Evolutionary conservation across 2,329 filamentous ascomycete species (phyloP).

Genomic region (Teratosphaeriaceae sp.): DNA sequence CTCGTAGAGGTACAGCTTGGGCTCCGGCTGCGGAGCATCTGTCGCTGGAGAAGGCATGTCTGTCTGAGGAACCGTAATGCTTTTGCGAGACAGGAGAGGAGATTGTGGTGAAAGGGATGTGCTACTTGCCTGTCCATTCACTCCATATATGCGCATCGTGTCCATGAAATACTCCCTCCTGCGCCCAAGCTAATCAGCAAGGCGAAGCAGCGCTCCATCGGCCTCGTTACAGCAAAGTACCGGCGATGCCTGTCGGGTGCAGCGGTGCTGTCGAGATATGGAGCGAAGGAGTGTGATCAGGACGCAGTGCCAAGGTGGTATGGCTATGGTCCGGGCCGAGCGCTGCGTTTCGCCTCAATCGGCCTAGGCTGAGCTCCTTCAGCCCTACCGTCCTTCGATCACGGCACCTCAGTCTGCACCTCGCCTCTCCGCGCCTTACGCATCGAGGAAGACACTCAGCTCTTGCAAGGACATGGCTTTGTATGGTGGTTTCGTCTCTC

Average conservation of each 20-base stretch:
- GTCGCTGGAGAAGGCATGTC: background rate
- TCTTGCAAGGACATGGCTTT: too few relatives aligned
- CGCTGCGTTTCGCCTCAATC: background rate
- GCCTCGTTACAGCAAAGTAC: background rate
- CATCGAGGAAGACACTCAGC: too few relatives aligned
- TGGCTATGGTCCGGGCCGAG: background rate
- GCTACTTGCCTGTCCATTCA: too few relatives aligned
- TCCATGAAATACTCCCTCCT: background rate
- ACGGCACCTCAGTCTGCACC: too few relatives aligned
- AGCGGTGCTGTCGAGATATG: background rate
- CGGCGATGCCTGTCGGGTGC: background rate
- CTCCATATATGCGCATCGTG: too few relatives aligned
- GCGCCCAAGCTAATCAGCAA: background rate
- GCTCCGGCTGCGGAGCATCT: background rate
- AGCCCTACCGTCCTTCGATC: too few relatives aligned
- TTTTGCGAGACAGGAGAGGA: too few relatives aligned
- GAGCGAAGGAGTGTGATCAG: background rate
- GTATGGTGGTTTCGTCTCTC: too few relatives aligned
- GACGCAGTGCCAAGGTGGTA: background rate
- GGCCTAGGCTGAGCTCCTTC: too few relatives aligned
- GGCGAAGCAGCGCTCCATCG: background rate
- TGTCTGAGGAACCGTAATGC: background rate
- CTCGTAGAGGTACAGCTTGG: constrained; percentile 34
- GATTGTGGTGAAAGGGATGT: too few relatives aligned
- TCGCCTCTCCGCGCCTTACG: too few relatives aligned